Conservation (phyloP, 192 early-diverging fungal genomes). For the Backusella luteola region DNA sequence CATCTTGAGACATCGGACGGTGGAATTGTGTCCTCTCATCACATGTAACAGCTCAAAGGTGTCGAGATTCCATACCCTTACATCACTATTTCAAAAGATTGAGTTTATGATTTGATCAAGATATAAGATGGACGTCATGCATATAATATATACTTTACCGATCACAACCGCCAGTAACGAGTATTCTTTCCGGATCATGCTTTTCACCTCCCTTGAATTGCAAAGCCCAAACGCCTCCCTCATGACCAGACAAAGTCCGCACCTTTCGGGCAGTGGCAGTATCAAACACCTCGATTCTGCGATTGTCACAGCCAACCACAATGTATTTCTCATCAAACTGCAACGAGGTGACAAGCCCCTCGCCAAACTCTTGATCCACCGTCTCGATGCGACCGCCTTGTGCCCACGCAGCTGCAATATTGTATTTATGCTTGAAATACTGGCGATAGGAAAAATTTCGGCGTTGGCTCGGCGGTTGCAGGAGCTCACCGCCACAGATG, state of each 20-base stretch:
- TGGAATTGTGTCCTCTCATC: slow-evolving; percentile 92
- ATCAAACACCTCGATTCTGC: slow-evolving; percentile 91
- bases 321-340: slow-evolving; percentile 95
- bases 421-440: slow-evolving; percentile 51
- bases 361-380: slow-evolving; percentile 54
- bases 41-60: slow-evolving; percentile 83
- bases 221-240: slow-evolving; percentile 97
- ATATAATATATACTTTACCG: slow-evolving; percentile 48
- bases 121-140: background rate
- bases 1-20: slow-evolving; percentile 92
- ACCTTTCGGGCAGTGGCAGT: slow-evolving; percentile 70
- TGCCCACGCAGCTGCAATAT: slow-evolving; percentile 52
- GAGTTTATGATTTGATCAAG: background rate
- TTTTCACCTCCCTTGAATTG: slow-evolving; percentile 54
- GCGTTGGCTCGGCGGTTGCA: slow-evolving; percentile 24
- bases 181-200: slow-evolving; percentile 54
- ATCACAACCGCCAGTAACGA: slow-evolving; percentile 95
- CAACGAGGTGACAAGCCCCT: slow-evolving; percentile 88
- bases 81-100: slow-evolving; percentile 45
- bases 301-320: slow-evolving; percentile 94
- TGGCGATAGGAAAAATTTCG: slow-evolving; percentile 46
- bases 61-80: slow-evolving; percentile 96
- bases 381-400: slow-evolving; percentile 40
- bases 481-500: slow-evolving; percentile 24
- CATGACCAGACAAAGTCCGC: slow-evolving; percentile 80